Base-by-base conservation (phyloP, 306 rosid genomes). In the Prunus mongolica region DNA sequence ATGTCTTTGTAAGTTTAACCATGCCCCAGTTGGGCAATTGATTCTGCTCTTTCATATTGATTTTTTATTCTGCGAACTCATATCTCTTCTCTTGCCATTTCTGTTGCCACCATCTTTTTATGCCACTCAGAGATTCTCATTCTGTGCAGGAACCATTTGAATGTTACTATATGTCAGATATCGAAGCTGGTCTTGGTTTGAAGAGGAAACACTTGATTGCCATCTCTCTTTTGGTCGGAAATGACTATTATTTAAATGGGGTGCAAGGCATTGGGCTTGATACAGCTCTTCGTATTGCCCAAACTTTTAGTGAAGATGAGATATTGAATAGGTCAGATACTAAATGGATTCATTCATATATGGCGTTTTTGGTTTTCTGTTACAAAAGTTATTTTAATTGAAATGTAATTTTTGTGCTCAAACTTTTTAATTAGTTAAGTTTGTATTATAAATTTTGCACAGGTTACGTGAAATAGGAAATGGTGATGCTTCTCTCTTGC, bases 121-220 rank as follows among this genome's bases (percentile, higher is more conserved):
- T 32, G 78, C 70, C 56, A 83, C 78, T 50, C 30, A 82, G 76
- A 76, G 75, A 80, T 72, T 80, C 61, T 71, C 75, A 66, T 76
- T 81, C 61, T 74, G 25, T 83, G 85, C 87, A 95, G 98, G 98
- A 92, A 86, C 91, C 97, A 27, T 91, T 92, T 83, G 97, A 92
- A 83, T 92, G 96, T 87, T 92, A 90, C 93, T 63, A 71, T 67
- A 83, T 92, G 86, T 91, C 96, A 55, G 98, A 89, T 83, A 89
- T 95, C 78, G 96, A 92, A 86, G 89, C 87, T 47, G 93, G 97
- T 63, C 92, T 92, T 76, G 93, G 96, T 73, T 87, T 95, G 88
- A 95, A 90, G 85, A 88, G 97, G 89, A 88, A 88, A 57, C 99
- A 92, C 72, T 86, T 95, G 22, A 84, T 92, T 75, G 97, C 96